Conservation (phyloP, 177 flowering plant genomes). For the Vitis hybrid region DNA sequence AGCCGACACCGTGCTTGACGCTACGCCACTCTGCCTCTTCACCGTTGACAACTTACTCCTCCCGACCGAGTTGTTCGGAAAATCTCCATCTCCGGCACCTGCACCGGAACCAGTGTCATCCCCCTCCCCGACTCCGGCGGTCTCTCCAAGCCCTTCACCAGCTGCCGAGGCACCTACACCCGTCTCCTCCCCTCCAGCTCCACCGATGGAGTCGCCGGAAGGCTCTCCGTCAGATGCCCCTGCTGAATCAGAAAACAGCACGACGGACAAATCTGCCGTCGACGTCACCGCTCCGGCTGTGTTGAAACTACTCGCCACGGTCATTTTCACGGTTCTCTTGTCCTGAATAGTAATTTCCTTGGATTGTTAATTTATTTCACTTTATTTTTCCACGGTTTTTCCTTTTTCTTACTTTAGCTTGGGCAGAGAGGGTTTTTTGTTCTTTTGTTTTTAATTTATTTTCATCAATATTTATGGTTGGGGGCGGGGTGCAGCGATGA, state of each 20-base stretch:
- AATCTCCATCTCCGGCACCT: constrained; percentile 64
- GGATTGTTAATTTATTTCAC: constrained; percentile 11
- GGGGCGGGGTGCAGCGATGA: neutral
- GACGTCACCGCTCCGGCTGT: constrained; percentile 29
- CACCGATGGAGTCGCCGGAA: constrained; percentile 41
- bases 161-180: constrained; percentile 26
- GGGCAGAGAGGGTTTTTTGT: neutral
- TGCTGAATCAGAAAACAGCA: constrained; percentile 28
- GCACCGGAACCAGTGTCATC: constrained; percentile 22
- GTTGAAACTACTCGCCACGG: constrained; percentile 27
- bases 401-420: neutral
- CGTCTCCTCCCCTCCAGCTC: constrained; percentile 54
- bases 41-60: constrained; percentile 75
- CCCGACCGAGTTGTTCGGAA: constrained; percentile 70
- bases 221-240: constrained; percentile 46
- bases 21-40: constrained; percentile 68
- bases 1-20: constrained; percentile 61
- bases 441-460: constrained; percentile 8
- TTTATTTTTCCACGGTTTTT: constrained; percentile 3
- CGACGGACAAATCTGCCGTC: constrained; percentile 27
- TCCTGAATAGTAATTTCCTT: constrained; percentile 33
- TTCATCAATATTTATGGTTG: neutral
- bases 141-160: constrained; percentile 20
- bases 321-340: constrained; percentile 26
- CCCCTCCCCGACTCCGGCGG: constrained; percentile 33